phyloP scores from a whole-genome alignment of 148 eudicot genomes.

The Polygonum maritimum region DNA sequence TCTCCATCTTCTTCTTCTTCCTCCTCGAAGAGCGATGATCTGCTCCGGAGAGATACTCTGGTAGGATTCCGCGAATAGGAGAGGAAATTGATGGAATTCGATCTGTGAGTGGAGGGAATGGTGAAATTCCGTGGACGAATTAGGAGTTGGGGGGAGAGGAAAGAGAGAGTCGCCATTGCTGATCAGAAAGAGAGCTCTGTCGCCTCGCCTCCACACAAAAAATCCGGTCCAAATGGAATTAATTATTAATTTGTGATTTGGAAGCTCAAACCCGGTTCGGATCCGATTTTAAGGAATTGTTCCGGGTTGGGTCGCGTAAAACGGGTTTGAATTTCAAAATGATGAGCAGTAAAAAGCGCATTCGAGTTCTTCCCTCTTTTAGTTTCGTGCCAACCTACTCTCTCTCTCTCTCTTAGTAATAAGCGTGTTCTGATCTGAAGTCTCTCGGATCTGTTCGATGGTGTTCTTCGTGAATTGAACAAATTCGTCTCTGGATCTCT shows the following conservation, averaged over 20 bases:
- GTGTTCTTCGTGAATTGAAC: constrained; percentile 1
- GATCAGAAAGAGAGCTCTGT: not conserved
- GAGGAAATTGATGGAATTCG: not conserved
- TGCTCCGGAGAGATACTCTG: not conserved
- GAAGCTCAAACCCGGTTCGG: not conserved
- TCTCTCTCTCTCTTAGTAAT: not conserved
- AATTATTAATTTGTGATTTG: not conserved
- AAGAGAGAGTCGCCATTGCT: not conserved
- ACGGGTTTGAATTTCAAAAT: not conserved
- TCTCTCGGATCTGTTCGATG: constrained; percentile 2
- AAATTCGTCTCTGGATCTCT: not conserved
- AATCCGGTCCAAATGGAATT: not conserved
- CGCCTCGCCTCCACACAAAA: not conserved
- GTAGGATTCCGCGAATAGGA: not conserved
- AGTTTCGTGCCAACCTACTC: not conserved
- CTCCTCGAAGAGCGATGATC: constrained; percentile 8
- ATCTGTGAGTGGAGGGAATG: not conserved
- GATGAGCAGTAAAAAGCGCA: not conserved
- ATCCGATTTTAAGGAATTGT: not conserved
- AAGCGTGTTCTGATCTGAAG: no score
- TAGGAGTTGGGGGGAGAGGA: not conserved
- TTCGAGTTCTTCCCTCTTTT: not conserved
- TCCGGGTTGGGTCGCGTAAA: not conserved
- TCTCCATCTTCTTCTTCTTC: constrained; percentile 33
- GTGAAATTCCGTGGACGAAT: not conserved